Evolutionary conservation across 345 rosid genomes (phyloP).

Genomic region (Iberis pinnata): DNA sequence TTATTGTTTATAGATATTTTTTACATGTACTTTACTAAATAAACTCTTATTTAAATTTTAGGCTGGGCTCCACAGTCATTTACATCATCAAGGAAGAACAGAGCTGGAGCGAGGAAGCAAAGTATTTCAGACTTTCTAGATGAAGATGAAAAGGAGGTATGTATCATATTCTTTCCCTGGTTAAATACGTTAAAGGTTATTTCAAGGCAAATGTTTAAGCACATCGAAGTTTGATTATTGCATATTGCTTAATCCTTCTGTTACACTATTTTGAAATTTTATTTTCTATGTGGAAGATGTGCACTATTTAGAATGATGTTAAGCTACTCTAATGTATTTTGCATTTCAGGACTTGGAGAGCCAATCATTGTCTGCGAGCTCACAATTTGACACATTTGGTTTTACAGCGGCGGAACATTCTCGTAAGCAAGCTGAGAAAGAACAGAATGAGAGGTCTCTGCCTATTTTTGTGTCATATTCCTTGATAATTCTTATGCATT

Average conservation of each 20-base stretch:
- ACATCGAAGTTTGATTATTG: not conserved
- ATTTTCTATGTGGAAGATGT: not conserved
- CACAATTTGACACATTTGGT: constrained; percentile 96
- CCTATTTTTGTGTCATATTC: constrained; percentile 15
- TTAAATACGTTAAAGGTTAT: constrained; percentile 6
- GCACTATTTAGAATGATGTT: not conserved
- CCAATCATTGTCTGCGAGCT: constrained; percentile 53
- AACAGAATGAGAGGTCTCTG: constrained; percentile 67
- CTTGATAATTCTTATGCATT: constrained; percentile 7
- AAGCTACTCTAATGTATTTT: constrained; percentile 14
- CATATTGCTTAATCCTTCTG: constrained; percentile 1
- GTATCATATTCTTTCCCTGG: constrained; percentile 22
- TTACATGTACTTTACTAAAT: not conserved
- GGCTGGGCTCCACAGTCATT: constrained; percentile 96
- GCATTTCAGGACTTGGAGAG: constrained; percentile 72
- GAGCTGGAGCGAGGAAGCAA: constrained; percentile 91
- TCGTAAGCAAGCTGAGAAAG: constrained; percentile 85
- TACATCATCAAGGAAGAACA: constrained; percentile 78
- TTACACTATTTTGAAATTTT: not conserved
- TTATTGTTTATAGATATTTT: not conserved
- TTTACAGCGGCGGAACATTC: constrained; percentile 83
- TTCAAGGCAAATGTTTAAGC: constrained; percentile 7
- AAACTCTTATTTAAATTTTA: constrained; percentile 30
- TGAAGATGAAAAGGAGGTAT: constrained; percentile 83
- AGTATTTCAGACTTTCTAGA: constrained; percentile 74